Base-by-base conservation (phyloP, 441 rosid species). In the Adansonia rubrostipa region DNA sequence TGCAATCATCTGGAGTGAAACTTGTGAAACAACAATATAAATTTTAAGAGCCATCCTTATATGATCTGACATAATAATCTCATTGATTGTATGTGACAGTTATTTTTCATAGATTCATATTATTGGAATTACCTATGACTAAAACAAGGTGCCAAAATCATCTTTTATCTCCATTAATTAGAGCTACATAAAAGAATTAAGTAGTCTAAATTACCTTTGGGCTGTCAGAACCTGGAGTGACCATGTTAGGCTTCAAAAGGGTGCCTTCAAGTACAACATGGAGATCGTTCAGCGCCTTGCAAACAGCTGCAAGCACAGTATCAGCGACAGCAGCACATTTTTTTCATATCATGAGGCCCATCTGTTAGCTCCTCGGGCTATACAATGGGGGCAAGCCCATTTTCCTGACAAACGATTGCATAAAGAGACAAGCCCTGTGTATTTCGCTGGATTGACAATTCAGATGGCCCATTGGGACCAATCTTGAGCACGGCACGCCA, bases 191-290 rank as follows among this genome's bases (percentile, higher is more conserved):
- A 24, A 24, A 24, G 28, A 24, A 24, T 74, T 15, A 44, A 6
- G 44, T 40, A 40, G 33, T 57, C 20, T 19, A 57, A 11, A 19
- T 19, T 58, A 58, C 63, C 63, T 92, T 93, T 10, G 94, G 87
- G 87, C 93, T 80, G 62, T 91, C 93, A 3, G 97, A 92, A 74
- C 99, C 99, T 0, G 98, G 97, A 75, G 98, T 90, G 78, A 96
- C 98, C 97, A 96, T 93, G 85, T 96, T 96, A 14, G 98, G 99
- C 86, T 96, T 96, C 42, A 96, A 92, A 69, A 96, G 87, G 4
- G 97, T 92, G 77, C 99, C 99, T 80, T 96, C 99, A 9, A 96
- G 97, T 66, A 96, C 90, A 45, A 96, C 99, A 77, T 93, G 99
- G 0, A 93, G 97, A 60, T 93, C 99, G 71, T 92, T 96, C 76